Conservation (phyloP, 345 rosid genomes). For the thale cress (Arabidopsis thaliana) region TAIR10.1 NC_003070.9:18714501-18715000, state of each 20-base stretch:
- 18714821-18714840: neutral
- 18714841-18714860: constrained; percentile 91
- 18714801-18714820: constrained; percentile 1
- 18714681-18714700: constrained; percentile 40
- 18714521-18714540: constrained; percentile 20
- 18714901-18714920: constrained; percentile 97
- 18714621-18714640: constrained; percentile 94
- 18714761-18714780: neutral
- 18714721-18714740: constrained; percentile 13
- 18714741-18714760: constrained; percentile 1
- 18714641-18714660: constrained; percentile 98
- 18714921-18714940: constrained; percentile 98
- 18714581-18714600: constrained; percentile 9
- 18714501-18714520: constrained; percentile 3
- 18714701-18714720: constrained; percentile 22
- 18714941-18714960: constrained; percentile 99
- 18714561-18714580: constrained; percentile 16
- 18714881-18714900: constrained; percentile 99
- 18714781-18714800: constrained; percentile 9
- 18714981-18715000: constrained; percentile 94
- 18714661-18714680: constrained; percentile 99
- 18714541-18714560: constrained; percentile 13
- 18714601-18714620: constrained; percentile 98
- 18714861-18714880: constrained; percentile 98
- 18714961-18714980: constrained; percentile 97